phyloP scores from a whole-genome alignment of 768 basidiomycete species.

The Ramaria sp. region DNA sequence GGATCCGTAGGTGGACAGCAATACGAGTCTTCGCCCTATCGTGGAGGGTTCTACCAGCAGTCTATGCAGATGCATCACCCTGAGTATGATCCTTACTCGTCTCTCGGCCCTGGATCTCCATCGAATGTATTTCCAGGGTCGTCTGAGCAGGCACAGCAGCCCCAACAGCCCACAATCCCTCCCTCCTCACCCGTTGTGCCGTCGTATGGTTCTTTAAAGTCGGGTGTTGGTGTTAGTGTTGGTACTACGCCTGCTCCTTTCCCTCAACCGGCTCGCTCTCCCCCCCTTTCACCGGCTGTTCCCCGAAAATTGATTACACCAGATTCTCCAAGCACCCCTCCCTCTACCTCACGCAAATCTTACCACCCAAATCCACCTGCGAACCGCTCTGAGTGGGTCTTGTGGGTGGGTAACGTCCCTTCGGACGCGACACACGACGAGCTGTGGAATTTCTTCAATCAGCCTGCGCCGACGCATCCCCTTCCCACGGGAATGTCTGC shows the following conservation, averaged over 20 bases:
- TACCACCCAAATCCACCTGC: conserved; percentile 66
- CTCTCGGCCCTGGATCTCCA: neutral
- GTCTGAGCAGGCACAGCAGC: neutral
- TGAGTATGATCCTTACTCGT: conserved; percentile 2
- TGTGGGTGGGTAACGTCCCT: conserved; percentile 95
- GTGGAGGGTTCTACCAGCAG: conserved; percentile 7
- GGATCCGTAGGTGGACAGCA: neutral
- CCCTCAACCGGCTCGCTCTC: neutral
- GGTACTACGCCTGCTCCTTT: neutral
- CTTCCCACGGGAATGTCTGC: conserved; percentile 5
- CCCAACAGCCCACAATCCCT: neutral
- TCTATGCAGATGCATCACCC: conserved; percentile 1
- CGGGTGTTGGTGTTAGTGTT: neutral
- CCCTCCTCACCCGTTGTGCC: too few relatives aligned
- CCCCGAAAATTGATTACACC: neutral
- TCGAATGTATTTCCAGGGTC: neutral
- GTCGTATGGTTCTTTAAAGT: neutral
- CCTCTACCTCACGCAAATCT: conserved; percentile 28
- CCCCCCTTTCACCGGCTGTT: neutral
- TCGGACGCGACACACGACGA: conserved; percentile 76
- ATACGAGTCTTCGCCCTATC: conserved; percentile 10
- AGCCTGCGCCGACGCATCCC: conserved; percentile 14
- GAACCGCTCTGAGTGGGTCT: conserved; percentile 82
- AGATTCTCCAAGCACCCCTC: neutral
- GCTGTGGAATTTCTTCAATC: conserved; percentile 74